Base-by-base conservation (phyloP, 129 eudicot genomes). In the Lactuca saligna region DNA sequence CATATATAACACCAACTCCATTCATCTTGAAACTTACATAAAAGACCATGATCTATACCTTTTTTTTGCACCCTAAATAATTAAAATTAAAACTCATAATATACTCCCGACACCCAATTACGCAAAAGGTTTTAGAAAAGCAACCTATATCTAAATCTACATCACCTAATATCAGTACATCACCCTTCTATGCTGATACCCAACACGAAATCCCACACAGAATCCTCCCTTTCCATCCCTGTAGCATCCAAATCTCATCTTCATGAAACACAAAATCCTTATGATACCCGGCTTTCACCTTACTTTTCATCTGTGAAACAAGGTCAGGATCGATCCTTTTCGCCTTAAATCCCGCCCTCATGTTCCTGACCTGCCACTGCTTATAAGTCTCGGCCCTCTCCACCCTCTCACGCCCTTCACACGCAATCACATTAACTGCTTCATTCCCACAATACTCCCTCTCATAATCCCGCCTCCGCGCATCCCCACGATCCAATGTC, bases 191-290 rank as follows among this genome's bases (percentile, higher is more conserved):
- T 1, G 79, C 77, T 16, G 92, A 84, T 51, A 71, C 75, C 88
- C 92, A 89, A 80, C 92, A 86, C 1, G 90, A 86, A 63, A 71
- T 71, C 53, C 84, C 92, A 44, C 31, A 83, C 4, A 83, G 51
- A 50, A 83, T 66, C 70, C 92, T 54, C 35, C 96, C 96, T 75
- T 89, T 89, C 96, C 96, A 89, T 8, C 96, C 96, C 73, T 89
- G 96, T 54, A 89, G 57, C 84, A 86, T 77, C 92, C 92, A 89
- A 11, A 64, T 54, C 6, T 90, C 81, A 61, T 86, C 88, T 65
- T 81, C 87, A 79, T 86, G 87, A 34, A 89, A 78, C 33, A 86
- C 75, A 46, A 86, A 89, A 75, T 89, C 92, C 60, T 75, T 79
- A 61, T 89, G 86, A 66, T 75, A 89, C 42, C 86, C 76, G 9